Base-by-base conservation (phyloP, 495 filamentous ascomycete genomes). In the Monascus purpureus region DNA sequence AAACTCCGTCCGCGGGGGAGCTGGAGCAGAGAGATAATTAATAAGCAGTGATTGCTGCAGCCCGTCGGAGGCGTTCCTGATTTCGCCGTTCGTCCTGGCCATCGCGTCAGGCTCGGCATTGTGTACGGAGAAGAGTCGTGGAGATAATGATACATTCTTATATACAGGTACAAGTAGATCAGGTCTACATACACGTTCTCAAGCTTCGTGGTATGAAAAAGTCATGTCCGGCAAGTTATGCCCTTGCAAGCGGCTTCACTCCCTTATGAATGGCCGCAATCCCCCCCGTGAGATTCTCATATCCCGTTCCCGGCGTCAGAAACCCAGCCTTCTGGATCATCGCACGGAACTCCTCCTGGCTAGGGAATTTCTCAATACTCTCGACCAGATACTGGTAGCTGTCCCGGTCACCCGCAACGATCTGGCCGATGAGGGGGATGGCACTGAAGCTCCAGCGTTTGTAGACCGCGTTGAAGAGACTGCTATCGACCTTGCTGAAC, bases 361-460 rank as follows among this genome's bases (percentile, higher is more conserved):
- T 72, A 2, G 92, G 92, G 50, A 96, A 97, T 25, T 69, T 61
- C 63, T 94, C 86, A 60, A 97, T 96, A 57, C 84, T 93, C 71
- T 97, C 90, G 16, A 96, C 92, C 22, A 97, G 59, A 61, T 97
- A 97, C 70, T 96, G 92, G 55, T 97, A 97, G 48, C 84, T 93
- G 43, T 85, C 86, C 31, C 90, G 67, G 51, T 97, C 90, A 2
- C 81, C 88, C 2, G 90, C 92, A 18, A 97, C 87, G 40, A 97
- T 42, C 61, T 97, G 87, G 12, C 90, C 90, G 51, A 97, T 93
- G 28, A 97, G 45, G 2, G 90, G 90, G 40, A 97, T 97, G 11
- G 84, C 83, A 30, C 73, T 67, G 57, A 96, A 97, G 41, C 84
- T 93, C 82, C 93, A 97, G 33, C 82, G 63, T 67, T 93, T 92